A percentile compares a stretch with the other conserved stretches of the same genome.
Evolutionary conservation across 2,329 filamentous ascomycete species (phyloP).

Genomic region (Corinectria fuckeliana): DNA sequence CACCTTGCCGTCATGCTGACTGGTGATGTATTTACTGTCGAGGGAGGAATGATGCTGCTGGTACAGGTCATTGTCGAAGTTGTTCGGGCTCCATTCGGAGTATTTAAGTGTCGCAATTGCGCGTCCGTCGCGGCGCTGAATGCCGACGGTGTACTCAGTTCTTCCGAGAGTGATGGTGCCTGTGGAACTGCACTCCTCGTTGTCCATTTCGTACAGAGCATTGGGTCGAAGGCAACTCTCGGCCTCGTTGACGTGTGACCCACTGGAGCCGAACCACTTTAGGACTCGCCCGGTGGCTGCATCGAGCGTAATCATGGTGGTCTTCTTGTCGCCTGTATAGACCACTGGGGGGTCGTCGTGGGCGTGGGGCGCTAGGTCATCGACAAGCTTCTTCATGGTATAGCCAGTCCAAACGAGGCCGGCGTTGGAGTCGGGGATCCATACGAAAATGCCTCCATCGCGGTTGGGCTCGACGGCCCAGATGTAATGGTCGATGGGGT

Average conservation of each 20-base stretch:
- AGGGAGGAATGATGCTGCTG: constrained; percentile 80
- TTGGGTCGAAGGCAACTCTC: constrained; percentile 78
- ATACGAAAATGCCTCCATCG: constrained; percentile 87
- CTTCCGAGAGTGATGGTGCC: constrained; percentile 84
- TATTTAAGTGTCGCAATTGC: constrained; percentile 90
- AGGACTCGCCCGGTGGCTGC: constrained; percentile 82
- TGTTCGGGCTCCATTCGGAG: constrained; percentile 94
- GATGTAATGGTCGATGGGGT: constrained; percentile 80
- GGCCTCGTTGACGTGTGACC: constrained; percentile 70
- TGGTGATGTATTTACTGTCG: constrained; percentile 89
- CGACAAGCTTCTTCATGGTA: constrained; percentile 87
- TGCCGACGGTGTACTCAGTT: constrained; percentile 88
- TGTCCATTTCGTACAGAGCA: constrained; percentile 68
- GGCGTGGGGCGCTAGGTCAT: constrained; percentile 78
- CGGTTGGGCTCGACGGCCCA: constrained; percentile 95
- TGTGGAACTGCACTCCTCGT: constrained; percentile 78
- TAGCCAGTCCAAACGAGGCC: constrained; percentile 71
- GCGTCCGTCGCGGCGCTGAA: constrained; percentile 76
- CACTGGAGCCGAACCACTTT: constrained; percentile 82
- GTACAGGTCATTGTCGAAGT: constrained; percentile 84
- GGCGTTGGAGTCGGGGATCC: constrained; percentile 68
- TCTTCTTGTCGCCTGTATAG: constrained; percentile 92
- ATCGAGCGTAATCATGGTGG: constrained; percentile 86
- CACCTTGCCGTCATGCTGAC: constrained; percentile 82
- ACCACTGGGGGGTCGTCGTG: constrained; percentile 78